Conservation (phyloP, 2,329 filamentous ascomycete genomes). For the Paracoccidioides lutzii region DNA sequence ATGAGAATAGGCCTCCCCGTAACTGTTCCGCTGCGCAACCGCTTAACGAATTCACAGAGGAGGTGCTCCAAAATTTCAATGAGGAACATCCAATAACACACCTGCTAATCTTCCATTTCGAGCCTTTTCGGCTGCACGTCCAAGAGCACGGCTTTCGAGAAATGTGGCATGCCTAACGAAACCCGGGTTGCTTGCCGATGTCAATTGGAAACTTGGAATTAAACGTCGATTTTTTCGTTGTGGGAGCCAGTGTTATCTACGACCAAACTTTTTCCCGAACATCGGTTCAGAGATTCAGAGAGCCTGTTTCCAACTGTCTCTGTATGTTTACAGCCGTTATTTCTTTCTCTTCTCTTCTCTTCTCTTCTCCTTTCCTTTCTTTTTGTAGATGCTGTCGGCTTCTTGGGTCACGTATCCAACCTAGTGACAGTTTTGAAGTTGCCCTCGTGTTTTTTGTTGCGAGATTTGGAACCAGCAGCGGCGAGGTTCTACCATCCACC, state of each 20-base stretch:
- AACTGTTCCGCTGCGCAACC: no score
- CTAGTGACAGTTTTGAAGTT: constrained; percentile 83
- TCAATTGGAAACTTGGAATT: constrained; percentile 36
- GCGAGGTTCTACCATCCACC: constrained; percentile 69
- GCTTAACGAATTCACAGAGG: no score
- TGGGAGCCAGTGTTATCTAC: constrained; percentile 60
- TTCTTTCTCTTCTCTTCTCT: constrained; percentile 15
- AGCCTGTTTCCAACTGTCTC: constrained; percentile 56
- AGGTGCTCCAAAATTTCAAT: no score
- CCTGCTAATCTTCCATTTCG: no score
- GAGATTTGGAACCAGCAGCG: constrained; percentile 62
- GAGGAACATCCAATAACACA: no score
- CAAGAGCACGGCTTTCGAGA: no score
- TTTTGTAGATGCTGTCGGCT: constrained; percentile 37
- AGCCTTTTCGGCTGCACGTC: no score
- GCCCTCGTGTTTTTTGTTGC: constrained; percentile 81
- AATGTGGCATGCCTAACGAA: no score
- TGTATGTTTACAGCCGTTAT: constrained; percentile 30
- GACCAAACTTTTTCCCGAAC: constrained; percentile 59
- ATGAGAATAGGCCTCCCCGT: no score
- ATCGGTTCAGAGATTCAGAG: constrained; percentile 53
- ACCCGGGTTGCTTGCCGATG: no score
- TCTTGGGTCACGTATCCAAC: constrained; percentile 94
- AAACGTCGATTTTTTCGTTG: constrained; percentile 63
- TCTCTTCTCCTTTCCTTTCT: neutral